phyloP scores from a whole-genome alignment of 345 rosid genomes.

The Arabis alpina region DNA sequence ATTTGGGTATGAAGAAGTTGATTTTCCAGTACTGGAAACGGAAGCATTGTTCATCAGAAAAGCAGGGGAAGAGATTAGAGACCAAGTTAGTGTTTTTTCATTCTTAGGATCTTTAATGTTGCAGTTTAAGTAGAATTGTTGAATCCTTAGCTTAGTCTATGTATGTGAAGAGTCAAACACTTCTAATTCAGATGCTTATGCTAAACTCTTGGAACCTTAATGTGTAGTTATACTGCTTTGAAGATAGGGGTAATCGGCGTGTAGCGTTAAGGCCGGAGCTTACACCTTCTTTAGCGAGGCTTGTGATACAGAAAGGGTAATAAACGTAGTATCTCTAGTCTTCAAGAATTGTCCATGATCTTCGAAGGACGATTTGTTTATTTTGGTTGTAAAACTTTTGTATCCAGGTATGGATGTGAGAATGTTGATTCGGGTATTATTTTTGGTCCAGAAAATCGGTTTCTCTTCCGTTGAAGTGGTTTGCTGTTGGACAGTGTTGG shows the following conservation, averaged over 20 bases:
- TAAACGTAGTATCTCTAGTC: background rate
- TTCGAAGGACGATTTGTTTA: slow-evolving; percentile 25
- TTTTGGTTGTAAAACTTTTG: slow-evolving; percentile 47
- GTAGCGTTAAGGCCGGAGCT: slow-evolving; percentile 99
- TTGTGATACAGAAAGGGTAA: slow-evolving; percentile 96
- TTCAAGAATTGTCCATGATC: slow-evolving; percentile 4
- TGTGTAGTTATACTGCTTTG: slow-evolving; percentile 87
- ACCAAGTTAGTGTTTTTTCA: slow-evolving; percentile 57
- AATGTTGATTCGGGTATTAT: slow-evolving; percentile 63
- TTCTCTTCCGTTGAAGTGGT: slow-evolving; percentile 94
- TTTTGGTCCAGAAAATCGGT: slow-evolving; percentile 87
- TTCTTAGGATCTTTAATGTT: background rate
- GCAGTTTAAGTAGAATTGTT: background rate
- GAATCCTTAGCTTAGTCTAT: no score
- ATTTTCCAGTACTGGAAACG: slow-evolving; percentile 84
- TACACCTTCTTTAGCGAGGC: slow-evolving; percentile 93
- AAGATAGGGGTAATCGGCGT: slow-evolving; percentile 93
- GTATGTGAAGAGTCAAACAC: no score
- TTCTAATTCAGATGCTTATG: no score
- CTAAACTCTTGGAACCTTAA: slow-evolving; percentile 16
- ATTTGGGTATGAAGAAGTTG: slow-evolving; percentile 91
- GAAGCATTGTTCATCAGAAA: slow-evolving; percentile 86
- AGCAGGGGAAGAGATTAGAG: slow-evolving; percentile 95
- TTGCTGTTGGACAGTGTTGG: slow-evolving; percentile 97
- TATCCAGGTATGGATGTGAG: slow-evolving; percentile 65